Conservation (phyloP, 1,139 yeast species). For the Hyphopichia buzzinii region DNA sequence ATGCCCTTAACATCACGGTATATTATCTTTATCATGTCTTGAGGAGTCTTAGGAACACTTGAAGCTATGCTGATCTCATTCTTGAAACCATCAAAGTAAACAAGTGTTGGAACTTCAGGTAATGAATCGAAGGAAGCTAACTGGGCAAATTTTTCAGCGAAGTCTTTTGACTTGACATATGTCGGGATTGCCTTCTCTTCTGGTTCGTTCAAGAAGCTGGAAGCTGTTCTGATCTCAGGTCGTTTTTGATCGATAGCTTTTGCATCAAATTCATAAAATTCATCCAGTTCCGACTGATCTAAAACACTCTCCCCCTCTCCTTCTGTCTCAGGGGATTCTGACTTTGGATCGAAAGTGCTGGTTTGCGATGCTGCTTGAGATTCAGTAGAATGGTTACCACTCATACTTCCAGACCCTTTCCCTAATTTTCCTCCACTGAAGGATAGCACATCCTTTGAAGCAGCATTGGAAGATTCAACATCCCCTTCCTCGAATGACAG, state of each 20-base stretch:
- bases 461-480: too few species aligned
- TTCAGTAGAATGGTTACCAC: too few species aligned
- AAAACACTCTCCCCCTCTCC: slow-evolving; percentile 1
- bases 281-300: not conserved
- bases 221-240: slow-evolving; percentile 1
- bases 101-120: not conserved
- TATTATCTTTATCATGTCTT: slow-evolving; percentile 1
- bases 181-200: not conserved
- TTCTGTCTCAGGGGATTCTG: too few species aligned
- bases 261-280: slow-evolving; percentile 3
- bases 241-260: slow-evolving; percentile 8
- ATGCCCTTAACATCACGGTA: not conserved
- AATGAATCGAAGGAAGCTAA: not conserved
- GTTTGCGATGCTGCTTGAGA: too few species aligned
- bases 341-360: too few species aligned
- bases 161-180: slow-evolving; percentile 7
- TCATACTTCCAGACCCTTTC: too few species aligned
- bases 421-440: too few species aligned
- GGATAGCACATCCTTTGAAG: too few species aligned
- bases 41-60: not conserved
- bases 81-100: slow-evolving; percentile 1
- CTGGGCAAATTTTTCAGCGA: slow-evolving; percentile 2
- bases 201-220: not conserved
- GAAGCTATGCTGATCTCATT: not conserved
- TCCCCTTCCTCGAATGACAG: too few species aligned